phyloP scores from a whole-genome alignment of 208 protist species.

The Strigomonas galati region DNA sequence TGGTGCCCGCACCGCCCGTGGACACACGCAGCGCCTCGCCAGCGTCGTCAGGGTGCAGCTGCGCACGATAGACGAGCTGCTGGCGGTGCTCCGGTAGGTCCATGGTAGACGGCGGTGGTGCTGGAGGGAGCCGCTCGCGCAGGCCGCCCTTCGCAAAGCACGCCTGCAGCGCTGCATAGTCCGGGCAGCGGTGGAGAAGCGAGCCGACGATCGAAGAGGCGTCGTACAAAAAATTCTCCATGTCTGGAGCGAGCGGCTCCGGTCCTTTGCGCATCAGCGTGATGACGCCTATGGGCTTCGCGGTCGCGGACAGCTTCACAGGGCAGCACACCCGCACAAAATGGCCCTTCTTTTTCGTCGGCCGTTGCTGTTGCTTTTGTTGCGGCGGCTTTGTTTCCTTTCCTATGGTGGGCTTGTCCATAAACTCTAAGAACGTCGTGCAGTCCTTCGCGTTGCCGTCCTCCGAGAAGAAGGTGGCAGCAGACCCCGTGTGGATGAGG shows the following conservation, averaged over 20 bases:
- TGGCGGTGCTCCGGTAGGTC: constrained; percentile 13
- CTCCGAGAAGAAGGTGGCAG: constrained; percentile 1
- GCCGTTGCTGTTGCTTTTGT: background rate
- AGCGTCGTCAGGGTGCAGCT: background rate
- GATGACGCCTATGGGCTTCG: constrained; percentile 13
- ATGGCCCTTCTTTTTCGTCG: background rate
- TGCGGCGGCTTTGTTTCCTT: too few species aligned
- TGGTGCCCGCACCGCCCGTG: background rate
- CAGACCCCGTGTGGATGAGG: constrained; percentile 19
- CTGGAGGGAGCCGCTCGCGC: constrained; percentile 12
- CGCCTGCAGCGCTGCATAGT: constrained; percentile 21
- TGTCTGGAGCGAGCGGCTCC: constrained; percentile 13
- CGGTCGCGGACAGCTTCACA: constrained; percentile 1
- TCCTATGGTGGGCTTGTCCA: background rate
- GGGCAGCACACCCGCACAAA: constrained; percentile 13
- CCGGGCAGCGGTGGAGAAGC: constrained; percentile 17
- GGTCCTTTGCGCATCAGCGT: background rate
- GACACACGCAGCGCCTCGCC: constrained; percentile 13
- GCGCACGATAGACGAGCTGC: constrained; percentile 25
- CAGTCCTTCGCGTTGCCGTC: constrained; percentile 5
- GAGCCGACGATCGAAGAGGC: constrained; percentile 12
- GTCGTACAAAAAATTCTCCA: constrained; percentile 27
- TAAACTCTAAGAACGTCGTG: constrained; percentile 3
- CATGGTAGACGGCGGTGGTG: background rate
- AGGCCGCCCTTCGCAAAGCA: constrained; percentile 22